Evolutionary conservation across 768 basidiomycete genomes (phyloP), one percentile per base, ranked within the genome.

Genomic region (Mycena leptocephala): DNA sequence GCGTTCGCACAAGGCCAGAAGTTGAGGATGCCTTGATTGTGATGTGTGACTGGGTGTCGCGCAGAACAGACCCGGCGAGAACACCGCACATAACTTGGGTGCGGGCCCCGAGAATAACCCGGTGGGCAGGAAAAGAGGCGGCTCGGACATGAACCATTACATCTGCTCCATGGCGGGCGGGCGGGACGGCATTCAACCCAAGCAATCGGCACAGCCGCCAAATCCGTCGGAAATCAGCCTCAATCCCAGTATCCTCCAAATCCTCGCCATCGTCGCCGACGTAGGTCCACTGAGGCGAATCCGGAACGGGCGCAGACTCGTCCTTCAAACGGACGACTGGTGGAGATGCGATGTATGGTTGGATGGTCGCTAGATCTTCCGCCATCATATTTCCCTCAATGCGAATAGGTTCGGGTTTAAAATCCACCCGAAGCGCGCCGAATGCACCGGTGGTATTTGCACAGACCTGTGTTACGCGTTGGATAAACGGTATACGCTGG

Each of bases 391-490:
- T 88, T 5, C 96, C 95, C 0, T 82, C 80, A 8, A 95, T 79
- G 0, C 81, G 81, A 61, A 99, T 91, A 5, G 88, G 84, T 3
- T 85, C 85, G 0, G 94, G 92, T 46, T 85, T 85, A 66, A 92
- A 94, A 79, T 97, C 96, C 18, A 94, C 89, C 20, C 94, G 90
- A 39, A 99, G 86, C 2, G 95, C 97, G 3, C 93, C 97, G 83
- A 96, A 97, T 0, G 95, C 95, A 1, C 98, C 98, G 0, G 95
- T 93, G 77, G 91, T 93, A 78, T 95, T 98, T 16, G 95, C 93
- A 66, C 93, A 95, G 7, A 99, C 98, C 35, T 90, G 89, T 32
- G 94, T 91, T 32, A 94, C 92, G n/a, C 98, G 93, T 80, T 99
- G 97, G 1, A 98, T 86, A 78, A 92, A 92, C 0, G 95, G 93